A percentile compares a stretch with the other conserved stretches of the same genome.
Conservation (phyloP, 116 monocot genomes). For the Dioscorea cayenensis region DNA sequence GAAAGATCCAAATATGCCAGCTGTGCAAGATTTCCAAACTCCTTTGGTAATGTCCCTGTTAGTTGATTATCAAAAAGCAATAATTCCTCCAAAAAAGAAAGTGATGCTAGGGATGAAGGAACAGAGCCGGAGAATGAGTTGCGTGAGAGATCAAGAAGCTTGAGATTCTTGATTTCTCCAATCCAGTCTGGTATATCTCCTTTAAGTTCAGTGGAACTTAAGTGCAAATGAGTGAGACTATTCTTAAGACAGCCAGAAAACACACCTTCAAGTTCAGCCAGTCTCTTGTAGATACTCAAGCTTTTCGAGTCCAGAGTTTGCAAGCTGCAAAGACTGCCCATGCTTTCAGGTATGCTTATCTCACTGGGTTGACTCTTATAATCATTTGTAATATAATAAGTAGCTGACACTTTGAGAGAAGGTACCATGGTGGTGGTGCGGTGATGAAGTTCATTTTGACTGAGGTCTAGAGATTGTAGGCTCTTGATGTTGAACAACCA, state of each 20-base stretch:
- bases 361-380: too few relatives aligned
- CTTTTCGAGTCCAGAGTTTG: not conserved
- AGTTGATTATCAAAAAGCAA: not conserved
- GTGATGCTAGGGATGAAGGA: not conserved
- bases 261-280: not conserved
- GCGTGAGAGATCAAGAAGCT: constrained; percentile 1
- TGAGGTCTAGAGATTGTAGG: not conserved
- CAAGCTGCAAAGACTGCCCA: constrained; percentile 8
- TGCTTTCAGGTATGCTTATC: not conserved
- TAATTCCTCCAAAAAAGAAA: not conserved
- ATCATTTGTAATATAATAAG: too few relatives aligned
- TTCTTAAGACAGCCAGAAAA: constrained; percentile 10
- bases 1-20: too few relatives aligned
- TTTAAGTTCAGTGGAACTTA: not conserved
- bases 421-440: too few relatives aligned
- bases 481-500: too few relatives aligned
- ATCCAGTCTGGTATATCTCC: constrained; percentile 9
- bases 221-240: not conserved
- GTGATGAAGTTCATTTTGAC: too few relatives aligned
- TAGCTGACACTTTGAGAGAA: too few relatives aligned
- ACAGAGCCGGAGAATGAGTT: constrained; percentile 8
- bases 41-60: constrained; percentile 1
- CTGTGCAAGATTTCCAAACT: not conserved
- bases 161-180: constrained; percentile 7
- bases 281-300: not conserved